Evolutionary conservation across 495 filamentous ascomycete species (phyloP).

Genomic region (Lasiosphaeria ovina): DNA sequence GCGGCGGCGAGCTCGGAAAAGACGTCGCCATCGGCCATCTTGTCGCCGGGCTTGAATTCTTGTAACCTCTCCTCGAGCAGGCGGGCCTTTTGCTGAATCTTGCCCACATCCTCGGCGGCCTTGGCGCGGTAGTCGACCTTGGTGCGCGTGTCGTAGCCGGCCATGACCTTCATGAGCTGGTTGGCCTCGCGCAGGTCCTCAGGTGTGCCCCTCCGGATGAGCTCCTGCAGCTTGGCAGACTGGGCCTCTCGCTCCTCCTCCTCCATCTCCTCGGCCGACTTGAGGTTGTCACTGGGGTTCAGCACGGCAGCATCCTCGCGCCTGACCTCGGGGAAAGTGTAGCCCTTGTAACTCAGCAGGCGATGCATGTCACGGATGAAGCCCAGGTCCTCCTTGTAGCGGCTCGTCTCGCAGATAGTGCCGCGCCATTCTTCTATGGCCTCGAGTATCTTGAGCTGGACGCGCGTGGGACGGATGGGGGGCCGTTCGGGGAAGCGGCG

Average conservation of each 20-base stretch:
- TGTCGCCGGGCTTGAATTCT: conserved; percentile 76
- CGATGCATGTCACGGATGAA: conserved; percentile 98
- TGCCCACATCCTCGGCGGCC: conserved; percentile 89
- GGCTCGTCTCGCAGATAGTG: conserved; percentile 95
- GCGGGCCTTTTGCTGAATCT: conserved; percentile 89
- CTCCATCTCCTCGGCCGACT: conserved; percentile 98
- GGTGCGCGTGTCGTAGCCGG: conserved; percentile 87
- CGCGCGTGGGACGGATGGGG: conserved; percentile 76
- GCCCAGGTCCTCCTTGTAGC: conserved; percentile 94
- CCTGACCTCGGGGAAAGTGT: conserved; percentile 87
- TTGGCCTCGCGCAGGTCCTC: conserved; percentile 96
- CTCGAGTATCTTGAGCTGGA: conserved; percentile 90
- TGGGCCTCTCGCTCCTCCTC: conserved; percentile 93
- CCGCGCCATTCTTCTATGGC: conserved; percentile 97
- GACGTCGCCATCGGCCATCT: conserved; percentile 84
- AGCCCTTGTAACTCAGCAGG: conserved; percentile 92
- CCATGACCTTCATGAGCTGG: conserved; percentile 97
- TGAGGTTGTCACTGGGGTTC: conserved; percentile 94
- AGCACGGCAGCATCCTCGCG: conserved; percentile 94
- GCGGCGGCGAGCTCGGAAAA: conserved; percentile 95
- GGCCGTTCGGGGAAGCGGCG: conserved; percentile 93
- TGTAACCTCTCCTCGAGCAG: conserved; percentile 91
- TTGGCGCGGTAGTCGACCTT: conserved; percentile 98
- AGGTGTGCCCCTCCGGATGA: conserved; percentile 87
- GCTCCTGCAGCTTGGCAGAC: conserved; percentile 93